These are phyloP conservation scores for Lentinus polychrous DNA, from an alignment of 1,284 basidiomycete genomes.

Conservation along the genomic window DNA sequence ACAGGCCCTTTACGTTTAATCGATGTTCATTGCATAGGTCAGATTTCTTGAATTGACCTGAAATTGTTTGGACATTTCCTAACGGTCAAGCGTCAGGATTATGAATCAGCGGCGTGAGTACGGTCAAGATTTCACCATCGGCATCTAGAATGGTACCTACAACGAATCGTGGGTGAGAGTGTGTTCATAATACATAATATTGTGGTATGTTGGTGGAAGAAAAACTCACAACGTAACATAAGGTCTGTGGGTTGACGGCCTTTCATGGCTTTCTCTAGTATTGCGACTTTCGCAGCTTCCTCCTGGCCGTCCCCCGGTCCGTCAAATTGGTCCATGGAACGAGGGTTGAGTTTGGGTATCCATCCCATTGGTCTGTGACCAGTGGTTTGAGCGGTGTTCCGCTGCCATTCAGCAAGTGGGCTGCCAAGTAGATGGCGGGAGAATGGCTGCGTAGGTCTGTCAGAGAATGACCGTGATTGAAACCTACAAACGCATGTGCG, in stretches of 20 bases:
- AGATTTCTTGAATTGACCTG: slow-evolving; percentile 85
- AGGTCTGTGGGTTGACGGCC: slow-evolving; percentile 75
- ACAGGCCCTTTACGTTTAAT: slow-evolving; percentile 58
- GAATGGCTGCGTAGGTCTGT: background rate
- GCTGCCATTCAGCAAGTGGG: background rate
- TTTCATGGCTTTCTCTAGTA: slow-evolving; percentile 77
- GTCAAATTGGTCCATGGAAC: slow-evolving; percentile 16
- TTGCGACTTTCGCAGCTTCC: slow-evolving; percentile 60
- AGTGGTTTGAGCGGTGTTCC: background rate
- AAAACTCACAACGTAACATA: slow-evolving; percentile 70
- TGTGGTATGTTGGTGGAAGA: background rate
- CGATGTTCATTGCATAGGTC: slow-evolving; percentile 86
- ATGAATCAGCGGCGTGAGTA: background rate
- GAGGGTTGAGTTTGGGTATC: slow-evolving; percentile 20
- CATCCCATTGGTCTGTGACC: slow-evolving; percentile 17
- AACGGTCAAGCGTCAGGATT: slow-evolving; percentile 20
- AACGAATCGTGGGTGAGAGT: slow-evolving; percentile 8
- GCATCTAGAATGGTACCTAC: slow-evolving; percentile 83
- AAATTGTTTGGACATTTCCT: slow-evolving; percentile 87
- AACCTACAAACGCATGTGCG: background rate
- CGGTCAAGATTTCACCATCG: slow-evolving; percentile 42
- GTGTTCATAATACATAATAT: background rate
- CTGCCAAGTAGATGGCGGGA: background rate
- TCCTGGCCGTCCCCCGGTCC: slow-evolving; percentile 47
- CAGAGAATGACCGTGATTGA: background rate